Conservation (phyloP, 2,329 filamentous ascomycete genomes). For the Graphilbum ipis-grandicollis region DNA sequence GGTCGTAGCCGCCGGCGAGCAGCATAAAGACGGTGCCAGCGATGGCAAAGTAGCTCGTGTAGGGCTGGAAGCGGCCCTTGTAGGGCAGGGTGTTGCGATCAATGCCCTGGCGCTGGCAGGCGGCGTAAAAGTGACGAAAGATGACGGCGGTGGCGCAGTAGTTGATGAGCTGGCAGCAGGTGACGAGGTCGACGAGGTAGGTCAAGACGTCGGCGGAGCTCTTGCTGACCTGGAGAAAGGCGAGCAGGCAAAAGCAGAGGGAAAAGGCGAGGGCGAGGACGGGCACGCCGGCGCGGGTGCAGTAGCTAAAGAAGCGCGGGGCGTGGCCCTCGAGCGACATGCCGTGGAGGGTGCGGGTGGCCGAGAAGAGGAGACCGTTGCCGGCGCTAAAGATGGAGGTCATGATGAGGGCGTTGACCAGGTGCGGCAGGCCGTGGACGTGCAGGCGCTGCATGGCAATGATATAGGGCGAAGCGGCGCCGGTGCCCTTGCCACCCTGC, state of each 20-base stretch:
- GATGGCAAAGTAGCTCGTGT: constrained; percentile 45
- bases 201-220: constrained; percentile 36
- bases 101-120: constrained; percentile 44
- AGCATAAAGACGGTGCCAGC: constrained; percentile 44
- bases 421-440: constrained; percentile 34
- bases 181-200: constrained; percentile 43
- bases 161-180: constrained; percentile 42
- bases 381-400: constrained; percentile 42
- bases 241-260: constrained; percentile 51
- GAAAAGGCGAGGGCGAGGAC: constrained; percentile 19
- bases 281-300: constrained; percentile 32
- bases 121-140: constrained; percentile 51
- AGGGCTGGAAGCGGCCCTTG: constrained; percentile 48
- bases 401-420: constrained; percentile 45
- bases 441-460: constrained; percentile 40
- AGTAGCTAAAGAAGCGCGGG: constrained; percentile 30
- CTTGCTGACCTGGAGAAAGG: constrained; percentile 45
- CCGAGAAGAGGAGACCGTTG: constrained; percentile 44
- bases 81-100: constrained; percentile 46
- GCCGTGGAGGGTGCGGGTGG: constrained; percentile 42
- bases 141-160: constrained; percentile 40
- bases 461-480: constrained; percentile 36
- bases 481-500: constrained; percentile 28
- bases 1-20: constrained; percentile 53
- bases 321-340: constrained; percentile 39